phyloP scores from a whole-genome alignment of 768 basidiomycete species.

The Peribolospora kevripleyi region DNA sequence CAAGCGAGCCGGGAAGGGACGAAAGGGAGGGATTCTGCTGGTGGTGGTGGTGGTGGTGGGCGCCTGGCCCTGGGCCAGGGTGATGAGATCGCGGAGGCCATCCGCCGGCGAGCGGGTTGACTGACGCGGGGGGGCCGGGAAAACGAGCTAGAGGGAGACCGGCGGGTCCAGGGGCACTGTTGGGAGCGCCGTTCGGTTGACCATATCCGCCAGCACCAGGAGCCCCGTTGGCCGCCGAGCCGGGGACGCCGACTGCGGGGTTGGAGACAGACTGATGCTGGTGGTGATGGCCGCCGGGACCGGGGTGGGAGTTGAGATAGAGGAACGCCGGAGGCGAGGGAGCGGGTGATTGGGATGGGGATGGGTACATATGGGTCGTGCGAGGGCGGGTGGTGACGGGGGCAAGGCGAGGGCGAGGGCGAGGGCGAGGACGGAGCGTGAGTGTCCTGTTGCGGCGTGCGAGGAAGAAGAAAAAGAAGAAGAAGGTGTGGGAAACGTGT shows the following conservation, averaged over 20 bases:
- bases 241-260: neutral
- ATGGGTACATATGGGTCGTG: conserved; percentile 1
- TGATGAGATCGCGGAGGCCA: conserved; percentile 1
- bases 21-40: no score
- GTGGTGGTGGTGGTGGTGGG: no score
- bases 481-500: no score
- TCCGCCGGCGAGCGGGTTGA: neutral
- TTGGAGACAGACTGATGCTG: neutral
- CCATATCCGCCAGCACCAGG: neutral
- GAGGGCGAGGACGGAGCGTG: no score
- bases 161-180: no score
- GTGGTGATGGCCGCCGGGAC: neutral
- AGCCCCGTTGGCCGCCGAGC: neutral
- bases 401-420: no score
- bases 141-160: no score
- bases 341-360: conserved; percentile 5
- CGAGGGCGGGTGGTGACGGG: conserved; percentile 1
- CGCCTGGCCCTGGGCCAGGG: no score
- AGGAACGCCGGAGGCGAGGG: neutral
- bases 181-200: no score
- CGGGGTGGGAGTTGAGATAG: neutral
- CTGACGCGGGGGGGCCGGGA: neutral
- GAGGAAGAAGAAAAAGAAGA: no score
- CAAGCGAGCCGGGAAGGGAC: no score
- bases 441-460: no score